phyloP scores from a whole-genome alignment of 148 eudicot genomes.

The Dianthus caryophyllus region DNA sequence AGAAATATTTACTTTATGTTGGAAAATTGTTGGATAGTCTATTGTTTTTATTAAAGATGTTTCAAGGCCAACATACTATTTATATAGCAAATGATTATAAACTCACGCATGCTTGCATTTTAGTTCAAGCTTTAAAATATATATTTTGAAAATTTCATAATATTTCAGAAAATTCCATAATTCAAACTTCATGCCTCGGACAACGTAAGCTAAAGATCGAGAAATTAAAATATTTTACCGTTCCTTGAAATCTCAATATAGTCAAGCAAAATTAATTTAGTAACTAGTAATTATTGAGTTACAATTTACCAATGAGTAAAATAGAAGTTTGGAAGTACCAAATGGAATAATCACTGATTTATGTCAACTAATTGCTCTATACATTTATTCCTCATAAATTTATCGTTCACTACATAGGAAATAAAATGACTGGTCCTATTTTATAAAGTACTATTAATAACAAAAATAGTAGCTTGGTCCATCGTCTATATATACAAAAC shows the following conservation, averaged over 20 bases:
- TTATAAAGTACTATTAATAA: constrained; percentile 13
- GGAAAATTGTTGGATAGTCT: no score
- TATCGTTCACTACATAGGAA: constrained; percentile 7
- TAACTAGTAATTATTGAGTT: not conserved
- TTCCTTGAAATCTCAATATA: no score
- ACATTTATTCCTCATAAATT: constrained; percentile 12
- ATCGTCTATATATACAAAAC: not conserved
- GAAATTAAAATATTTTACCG: no score
- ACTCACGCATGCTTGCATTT: no score
- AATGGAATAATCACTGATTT: constrained; percentile 8
- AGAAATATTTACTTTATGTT: not conserved
- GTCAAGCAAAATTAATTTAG: not conserved
- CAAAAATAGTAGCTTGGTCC: constrained; percentile 25
- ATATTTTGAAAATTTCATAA: no score
- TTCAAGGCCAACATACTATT: no score
- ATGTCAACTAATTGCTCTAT: constrained; percentile 12
- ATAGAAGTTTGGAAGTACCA: not conserved
- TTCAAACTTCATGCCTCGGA: no score
- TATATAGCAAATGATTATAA: no score
- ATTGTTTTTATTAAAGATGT: no score
- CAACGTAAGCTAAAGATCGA: no score
- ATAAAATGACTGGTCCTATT: constrained; percentile 27
- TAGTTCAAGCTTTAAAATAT: no score
- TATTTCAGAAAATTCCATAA: no score
- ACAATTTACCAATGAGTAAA: not conserved